Evolutionary conservation across 257 asterid species (phyloP).

Genomic region (Fraxinus anomala): DNA sequence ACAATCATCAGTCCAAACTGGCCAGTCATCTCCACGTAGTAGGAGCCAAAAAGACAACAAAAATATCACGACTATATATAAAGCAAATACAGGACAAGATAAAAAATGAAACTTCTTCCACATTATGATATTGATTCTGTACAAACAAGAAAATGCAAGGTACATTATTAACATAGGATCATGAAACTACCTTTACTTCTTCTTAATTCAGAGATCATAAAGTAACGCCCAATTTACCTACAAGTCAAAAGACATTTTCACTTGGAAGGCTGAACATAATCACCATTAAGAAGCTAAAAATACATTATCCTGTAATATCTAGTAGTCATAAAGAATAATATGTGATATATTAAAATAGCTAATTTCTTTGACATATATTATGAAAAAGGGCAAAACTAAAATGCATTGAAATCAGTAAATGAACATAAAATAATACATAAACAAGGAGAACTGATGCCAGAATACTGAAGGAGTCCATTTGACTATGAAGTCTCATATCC

Average conservation of each 20-base stretch:
- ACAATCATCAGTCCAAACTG: neutral
- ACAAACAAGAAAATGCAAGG: neutral
- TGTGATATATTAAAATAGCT: conserved; percentile 8
- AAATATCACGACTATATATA: neutral
- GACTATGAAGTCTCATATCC: conserved; percentile 60
- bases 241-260: conserved; percentile 81
- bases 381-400: neutral
- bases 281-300: conserved; percentile 49
- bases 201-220: conserved; percentile 91
- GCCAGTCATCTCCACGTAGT: neutral
- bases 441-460: neutral
- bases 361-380: neutral
- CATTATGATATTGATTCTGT: neutral
- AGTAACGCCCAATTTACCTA: conserved; percentile 92
- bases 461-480: conserved; percentile 19
- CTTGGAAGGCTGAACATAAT: conserved; percentile 70
- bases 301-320: conserved; percentile 36
- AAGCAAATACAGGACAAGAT: neutral
- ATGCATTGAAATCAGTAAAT: neutral
- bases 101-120: neutral
- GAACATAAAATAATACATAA: neutral
- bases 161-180: conserved; percentile 43
- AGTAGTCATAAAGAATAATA: conserved; percentile 13
- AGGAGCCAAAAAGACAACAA: neutral
- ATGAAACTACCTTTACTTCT: conserved; percentile 87